Percentiles rank a stretch among this genome's conserved stretches.
These are phyloP conservation scores for apple (Malus domestica) DNA, from an alignment of 306 rosid species.

Conservation along the genomic window ASM211411v1 NC_041796.1:6093501-6094000, in stretches of 20 bases:
- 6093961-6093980: conserved; percentile 47
- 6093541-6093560: conserved; percentile 78
- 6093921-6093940: conserved; percentile 72
- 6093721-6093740: conserved; percentile 77
- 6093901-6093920: conserved; percentile 57
- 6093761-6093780: conserved; percentile 96
- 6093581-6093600: conserved; percentile 80
- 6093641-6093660: conserved; percentile 83
- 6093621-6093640: conserved; percentile 65
- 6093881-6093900: conserved; percentile 52
- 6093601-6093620: conserved; percentile 67
- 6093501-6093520: conserved; percentile 66
- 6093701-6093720: conserved; percentile 82
- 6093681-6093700: conserved; percentile 67
- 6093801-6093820: conserved; percentile 80
- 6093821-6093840: conserved; percentile 80
- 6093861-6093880: conserved; percentile 69
- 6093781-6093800: conserved; percentile 72
- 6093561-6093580: conserved; percentile 89
- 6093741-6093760: conserved; percentile 64
- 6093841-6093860: conserved; percentile 54
- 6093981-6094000: conserved; percentile 73
- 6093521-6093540: conserved; percentile 64
- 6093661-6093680: conserved; percentile 76
- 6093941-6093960: conserved; percentile 40